A percentile compares a stretch with the other conserved stretches of the same genome.
Conservation (phyloP, 495 filamentous ascomycete species). For the Aspergillus homomorphus region DNA sequence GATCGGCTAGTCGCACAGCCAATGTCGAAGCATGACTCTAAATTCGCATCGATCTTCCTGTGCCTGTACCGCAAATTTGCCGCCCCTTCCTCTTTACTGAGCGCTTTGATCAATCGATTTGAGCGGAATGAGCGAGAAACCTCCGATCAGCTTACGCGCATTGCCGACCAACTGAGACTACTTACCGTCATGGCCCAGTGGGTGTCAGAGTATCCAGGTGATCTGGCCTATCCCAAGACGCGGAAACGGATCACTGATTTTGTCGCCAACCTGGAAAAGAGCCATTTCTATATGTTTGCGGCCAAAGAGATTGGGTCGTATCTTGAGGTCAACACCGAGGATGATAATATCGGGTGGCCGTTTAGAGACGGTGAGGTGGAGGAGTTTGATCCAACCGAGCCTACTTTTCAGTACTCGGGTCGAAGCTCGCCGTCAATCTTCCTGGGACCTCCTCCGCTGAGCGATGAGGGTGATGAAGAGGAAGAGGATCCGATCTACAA, state of each 20-base stretch:
- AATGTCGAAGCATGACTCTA: slow-evolving; percentile 79
- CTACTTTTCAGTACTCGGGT: slow-evolving; percentile 38
- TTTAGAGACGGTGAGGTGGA: slow-evolving; percentile 59
- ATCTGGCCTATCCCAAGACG: slow-evolving; percentile 81
- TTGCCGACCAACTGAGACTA: slow-evolving; percentile 74
- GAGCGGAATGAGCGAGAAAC: slow-evolving; percentile 63
- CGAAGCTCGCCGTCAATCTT: slow-evolving; percentile 41
- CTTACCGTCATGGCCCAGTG: slow-evolving; percentile 83
- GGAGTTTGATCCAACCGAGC: slow-evolving; percentile 34
- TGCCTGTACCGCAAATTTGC: slow-evolving; percentile 96
- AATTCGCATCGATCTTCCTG: slow-evolving; percentile 82
- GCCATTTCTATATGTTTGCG: slow-evolving; percentile 74
- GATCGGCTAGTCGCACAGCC: slow-evolving; percentile 77
- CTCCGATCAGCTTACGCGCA: slow-evolving; percentile 61
- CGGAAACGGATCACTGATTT: slow-evolving; percentile 68
- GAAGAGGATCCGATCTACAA: slow-evolving; percentile 44
- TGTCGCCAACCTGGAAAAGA: slow-evolving; percentile 61
- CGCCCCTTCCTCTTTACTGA: slow-evolving; percentile 70
- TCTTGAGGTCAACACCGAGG: slow-evolving; percentile 61
- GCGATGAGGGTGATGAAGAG: slow-evolving; percentile 33
- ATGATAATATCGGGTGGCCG: slow-evolving; percentile 80
- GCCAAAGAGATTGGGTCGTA: slow-evolving; percentile 75
- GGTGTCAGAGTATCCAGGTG: slow-evolving; percentile 86
- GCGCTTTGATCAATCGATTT: slow-evolving; percentile 69
- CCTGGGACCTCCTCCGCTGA: slow-evolving; percentile 25